Base-by-base conservation (phyloP, 108 stramenopile species). In the Cyclotella sp. region DNA sequence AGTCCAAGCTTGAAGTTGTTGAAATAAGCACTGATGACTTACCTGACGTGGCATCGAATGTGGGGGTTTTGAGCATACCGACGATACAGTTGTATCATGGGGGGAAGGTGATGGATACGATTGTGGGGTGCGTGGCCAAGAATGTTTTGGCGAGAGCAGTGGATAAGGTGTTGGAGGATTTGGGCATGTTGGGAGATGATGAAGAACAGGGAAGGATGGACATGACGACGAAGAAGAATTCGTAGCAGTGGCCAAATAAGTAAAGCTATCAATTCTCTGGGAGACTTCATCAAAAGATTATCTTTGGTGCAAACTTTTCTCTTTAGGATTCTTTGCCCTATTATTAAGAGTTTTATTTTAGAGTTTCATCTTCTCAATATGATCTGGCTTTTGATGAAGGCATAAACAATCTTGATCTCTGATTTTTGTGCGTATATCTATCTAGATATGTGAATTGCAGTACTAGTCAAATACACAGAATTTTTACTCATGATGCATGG, bases 11-110 rank as follows among this genome's bases (percentile, higher is more conserved):
- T 44, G 79, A 87, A 34, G 90, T 91, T 24, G 87, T 87, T 0
- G 93, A 95, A 84, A 84, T 95, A 46, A 91, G 88, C 53, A 95
- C 93, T 3, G 93, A 95, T 52, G 93, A 95, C 75, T 70, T 92
- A 51, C 88, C 93, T 12, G 93, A 95, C 70, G 82, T 91, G 27
- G 90, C 91, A 34, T 79, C 79, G 45, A 73, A 83, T 43, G 82
- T 86, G 13, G 91, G 91, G 3, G 88, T 95, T 14, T 59, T 86
- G 26, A 92, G 91, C 66, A 92, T 95, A 72, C 93, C 93, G n/a
- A 92, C 93, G 7, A 95, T 95, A 78, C 91, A 90, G 70, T 66
- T 95, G 27, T 95, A 90, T 68, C 77, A 79, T 57, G 55, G 68
- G 24, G 91, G 90, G 24, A 68, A 87, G 63, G 69, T 88, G 39